These are phyloP conservation scores for Emmonsiellopsis sp. DNA, from an alignment of 2,329 filamentous ascomycete species.

Conservation along the genomic window DNA sequence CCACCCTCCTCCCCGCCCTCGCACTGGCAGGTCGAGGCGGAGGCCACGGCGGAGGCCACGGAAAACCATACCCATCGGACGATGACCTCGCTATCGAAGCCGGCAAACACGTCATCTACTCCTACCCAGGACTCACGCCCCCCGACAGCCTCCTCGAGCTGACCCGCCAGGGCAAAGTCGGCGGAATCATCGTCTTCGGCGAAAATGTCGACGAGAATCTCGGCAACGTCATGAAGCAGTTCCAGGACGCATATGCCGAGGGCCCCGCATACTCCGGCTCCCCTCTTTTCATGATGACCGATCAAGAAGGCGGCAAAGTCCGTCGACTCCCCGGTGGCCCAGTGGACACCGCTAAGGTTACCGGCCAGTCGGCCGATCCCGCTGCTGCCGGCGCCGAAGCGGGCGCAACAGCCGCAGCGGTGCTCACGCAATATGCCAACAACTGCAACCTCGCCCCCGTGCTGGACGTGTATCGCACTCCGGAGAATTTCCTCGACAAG, in stretches of 20 bases:
- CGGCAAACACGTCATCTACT: conserved; percentile 21
- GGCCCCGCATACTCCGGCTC: conserved; percentile 14
- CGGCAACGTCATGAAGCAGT: conserved; percentile 10
- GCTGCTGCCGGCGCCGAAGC: conserved; percentile 12
- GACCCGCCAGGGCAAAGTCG: conserved; percentile 19
- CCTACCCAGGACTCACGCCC: conserved; percentile 18
- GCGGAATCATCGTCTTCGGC: conserved; percentile 23
- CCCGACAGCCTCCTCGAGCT: conserved; percentile 16
- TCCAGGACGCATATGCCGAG: conserved; percentile 17
- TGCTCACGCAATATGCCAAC: conserved; percentile 10
- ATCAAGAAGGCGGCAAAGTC: conserved; percentile 23
- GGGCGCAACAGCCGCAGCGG: conserved; percentile 16
- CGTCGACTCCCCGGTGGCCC: conserved; percentile 19
- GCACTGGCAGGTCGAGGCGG: too few species aligned
- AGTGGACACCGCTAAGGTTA: conserved; percentile 15
- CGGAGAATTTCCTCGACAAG: conserved; percentile 18
- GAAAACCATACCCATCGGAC: neutral
- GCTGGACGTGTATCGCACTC: conserved; percentile 18
- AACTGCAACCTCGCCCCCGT: conserved; percentile 22
- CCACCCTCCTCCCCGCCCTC: neutral
- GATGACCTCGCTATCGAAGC: conserved; percentile 10
- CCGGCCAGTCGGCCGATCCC: conserved; percentile 14
- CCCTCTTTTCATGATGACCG: conserved; percentile 23
- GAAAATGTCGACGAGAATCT: conserved; percentile 20
- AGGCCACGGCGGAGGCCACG: too few species aligned